Evolutionary conservation across 371 early-diverging fungal genomes (phyloP).

Genomic region (Circinella umbellata): DNA sequence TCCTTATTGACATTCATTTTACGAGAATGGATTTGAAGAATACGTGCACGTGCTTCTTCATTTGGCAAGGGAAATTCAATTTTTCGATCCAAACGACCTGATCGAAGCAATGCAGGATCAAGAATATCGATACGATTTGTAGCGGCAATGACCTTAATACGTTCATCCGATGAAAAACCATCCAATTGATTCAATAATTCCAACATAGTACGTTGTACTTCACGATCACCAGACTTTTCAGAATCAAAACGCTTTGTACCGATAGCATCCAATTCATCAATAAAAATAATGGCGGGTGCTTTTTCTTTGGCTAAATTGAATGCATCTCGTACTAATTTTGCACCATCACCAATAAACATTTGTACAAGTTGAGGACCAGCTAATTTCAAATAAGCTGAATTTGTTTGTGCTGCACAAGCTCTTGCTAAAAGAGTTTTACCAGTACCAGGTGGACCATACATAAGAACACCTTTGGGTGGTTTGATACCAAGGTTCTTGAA

Average conservation of each 20-base stretch:
- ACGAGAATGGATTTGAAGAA: conserved; percentile 99
- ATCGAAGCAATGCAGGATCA: conserved; percentile 99
- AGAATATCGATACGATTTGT: conserved; percentile 99
- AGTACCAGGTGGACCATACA: conserved; percentile 98
- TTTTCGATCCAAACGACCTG: conserved; percentile 99
- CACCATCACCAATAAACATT: conserved; percentile 99
- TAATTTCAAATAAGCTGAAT: conserved; percentile 95
- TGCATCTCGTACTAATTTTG: conserved; percentile 98
- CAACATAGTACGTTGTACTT: conserved; percentile 99
- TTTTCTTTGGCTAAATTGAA: conserved; percentile 99
- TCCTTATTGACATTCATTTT: conserved; percentile 98
- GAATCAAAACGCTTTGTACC: conserved; percentile 99
- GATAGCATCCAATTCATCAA: conserved; percentile 99
- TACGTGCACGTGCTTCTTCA: conserved; percentile 98
- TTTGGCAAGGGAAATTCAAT: conserved; percentile 99
- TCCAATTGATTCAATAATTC: conserved; percentile 99
- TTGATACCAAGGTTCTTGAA: conserved; percentile 97
- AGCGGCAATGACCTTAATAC: conserved; percentile 99
- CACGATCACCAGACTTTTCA: conserved; percentile 99
- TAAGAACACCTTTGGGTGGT: conserved; percentile 93
- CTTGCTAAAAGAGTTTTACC: conserved; percentile 80
- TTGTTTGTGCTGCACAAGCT: conserved; percentile 67
- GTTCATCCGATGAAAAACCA: conserved; percentile 96
- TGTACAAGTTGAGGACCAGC: conserved; percentile 99
- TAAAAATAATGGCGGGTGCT: conserved; percentile 99